Evolutionary conservation across 805 yeast species (phyloP), one percentile per base, ranked within the genome.

Genomic region (Nematodospora valgi): DNA sequence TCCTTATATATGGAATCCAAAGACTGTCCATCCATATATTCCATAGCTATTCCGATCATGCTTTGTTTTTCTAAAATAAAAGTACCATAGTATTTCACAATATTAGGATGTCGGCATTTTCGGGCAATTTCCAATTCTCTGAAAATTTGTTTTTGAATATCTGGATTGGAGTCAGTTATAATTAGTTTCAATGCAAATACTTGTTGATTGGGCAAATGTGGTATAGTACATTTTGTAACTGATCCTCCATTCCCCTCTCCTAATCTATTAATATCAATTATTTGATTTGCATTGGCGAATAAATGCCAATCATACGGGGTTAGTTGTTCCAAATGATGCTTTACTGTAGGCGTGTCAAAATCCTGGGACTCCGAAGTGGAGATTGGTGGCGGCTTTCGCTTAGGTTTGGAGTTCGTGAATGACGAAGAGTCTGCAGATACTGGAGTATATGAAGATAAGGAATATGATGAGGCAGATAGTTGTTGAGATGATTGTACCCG

Each of bases 241-340:
- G 86, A 73, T 0, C 98, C 98, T 11, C 96, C 95, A 23, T 86
- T 82, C 12, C 98, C 98, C 63, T 93, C 98, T 13, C 98, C 98
- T 15, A 91, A 58, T 19, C 76, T 71, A 14, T 79, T 80, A 24
- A 89, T 44, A 36, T 86, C 87, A 6, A 74, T 64, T 23, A 93
- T 85, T 29, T 78, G 74, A 32, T 76, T 75, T 19, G 66, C 57
- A 35, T 75, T 69, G 10, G 83, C 79, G 2, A 80, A 63, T 3
- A 58, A 47, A 44, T 76, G 73, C 96, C 97, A 89, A 34, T 80
- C 87, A 11, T 75, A 77, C 32, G 84, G 87, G 18, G 80, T 81
- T 30, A 86, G 55, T 23, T 34, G 32, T 17, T 76, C 76, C 4
- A 38, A 27, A 18, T 22, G 20, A 20, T 34, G 38, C 13, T 69